Evolutionary conservation across 768 basidiomycete species (phyloP), one percentile per base, ranked within the genome.

Genomic region (Suillus tomentosus): DNA sequence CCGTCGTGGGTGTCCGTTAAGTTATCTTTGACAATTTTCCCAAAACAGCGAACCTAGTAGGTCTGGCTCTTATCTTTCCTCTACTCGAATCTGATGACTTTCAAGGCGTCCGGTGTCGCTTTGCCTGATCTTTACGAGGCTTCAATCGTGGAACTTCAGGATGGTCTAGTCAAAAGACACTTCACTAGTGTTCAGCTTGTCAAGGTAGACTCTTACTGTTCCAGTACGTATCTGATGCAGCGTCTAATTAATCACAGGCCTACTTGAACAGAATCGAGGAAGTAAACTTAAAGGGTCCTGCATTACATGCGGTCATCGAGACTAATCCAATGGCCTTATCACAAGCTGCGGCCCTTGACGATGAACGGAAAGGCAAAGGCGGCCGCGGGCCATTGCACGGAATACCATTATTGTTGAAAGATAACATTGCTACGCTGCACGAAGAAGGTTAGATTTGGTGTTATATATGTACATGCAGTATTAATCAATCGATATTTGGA

Each of bases 181-280:
- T 53, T 31, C 51, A 53, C 15, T 19, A 53, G 51, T 53, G 51
- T 53, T 31, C 51, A 53, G 9, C 51, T 53, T 17, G 51, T 53
- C 14, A 31, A 53, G 51, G 51, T 53, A 53, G 14, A 17, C 24
- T 19, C 9, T 37, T 3, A 80, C 5, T 53, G 8, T 17, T 31
- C 15, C 17, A 31, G 5, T 15, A 39, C 22, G 40, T 9, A 40
- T 9, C 15, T 3, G 22, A 57, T 11, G 22, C 22, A 39, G n/a
- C 27, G 15, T 17, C 5, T 24, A 40, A 24, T 24, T 37, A 17
- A 9, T 24, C 2, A 5, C 22, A 89, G 88, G 86, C 87, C 2
- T 90, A 90, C 71, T 78, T 89, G 66, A 82, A 84, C 14, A 80
- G 89, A 3, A 89, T 89, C 34, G 84, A 88, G 5, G 85, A 90